phyloP scores from a whole-genome alignment of 257 asterid species.

The Ilex asprella region DNA sequence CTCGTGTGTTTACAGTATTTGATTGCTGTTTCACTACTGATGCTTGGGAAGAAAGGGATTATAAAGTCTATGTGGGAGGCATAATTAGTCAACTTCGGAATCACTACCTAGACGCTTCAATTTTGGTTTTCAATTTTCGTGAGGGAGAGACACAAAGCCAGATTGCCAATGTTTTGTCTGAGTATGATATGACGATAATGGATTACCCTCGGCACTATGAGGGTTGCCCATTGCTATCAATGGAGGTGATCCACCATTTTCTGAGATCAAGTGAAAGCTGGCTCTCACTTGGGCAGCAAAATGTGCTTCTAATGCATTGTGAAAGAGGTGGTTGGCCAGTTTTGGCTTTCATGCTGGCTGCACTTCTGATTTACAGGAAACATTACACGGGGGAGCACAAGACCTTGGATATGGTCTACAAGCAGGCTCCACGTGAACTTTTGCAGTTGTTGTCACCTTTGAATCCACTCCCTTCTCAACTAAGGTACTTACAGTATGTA shows the following conservation, averaged over 20 bases:
- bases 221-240: slow-evolving; percentile 85
- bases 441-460: slow-evolving; percentile 68
- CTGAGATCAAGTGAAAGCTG: slow-evolving; percentile 91
- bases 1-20: slow-evolving; percentile 45
- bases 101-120: slow-evolving; percentile 68
- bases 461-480: slow-evolving; percentile 90
- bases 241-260: slow-evolving; percentile 95
- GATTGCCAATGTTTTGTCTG: slow-evolving; percentile 65
- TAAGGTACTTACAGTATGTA: slow-evolving; percentile 83
- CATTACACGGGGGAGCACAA: slow-evolving; percentile 82
- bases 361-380: slow-evolving; percentile 64
- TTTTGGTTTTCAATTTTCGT: slow-evolving; percentile 80
- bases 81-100: slow-evolving; percentile 64
- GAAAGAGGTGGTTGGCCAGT: slow-evolving; percentile 97
- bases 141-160: slow-evolving; percentile 58
- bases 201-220: slow-evolving; percentile 93
- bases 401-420: slow-evolving; percentile 89
- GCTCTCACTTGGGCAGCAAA: slow-evolving; percentile 87
- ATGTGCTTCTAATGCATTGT: slow-evolving; percentile 88
- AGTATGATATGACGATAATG: slow-evolving; percentile 80
- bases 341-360: slow-evolving; percentile 91
- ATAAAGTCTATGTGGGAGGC: slow-evolving; percentile 66
- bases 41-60: slow-evolving; percentile 56
- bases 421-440: slow-evolving; percentile 90
- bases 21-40: slow-evolving; percentile 89